Conservation (phyloP, 805 yeast genomes). For the Cyberlindnera sargentensis region DNA sequence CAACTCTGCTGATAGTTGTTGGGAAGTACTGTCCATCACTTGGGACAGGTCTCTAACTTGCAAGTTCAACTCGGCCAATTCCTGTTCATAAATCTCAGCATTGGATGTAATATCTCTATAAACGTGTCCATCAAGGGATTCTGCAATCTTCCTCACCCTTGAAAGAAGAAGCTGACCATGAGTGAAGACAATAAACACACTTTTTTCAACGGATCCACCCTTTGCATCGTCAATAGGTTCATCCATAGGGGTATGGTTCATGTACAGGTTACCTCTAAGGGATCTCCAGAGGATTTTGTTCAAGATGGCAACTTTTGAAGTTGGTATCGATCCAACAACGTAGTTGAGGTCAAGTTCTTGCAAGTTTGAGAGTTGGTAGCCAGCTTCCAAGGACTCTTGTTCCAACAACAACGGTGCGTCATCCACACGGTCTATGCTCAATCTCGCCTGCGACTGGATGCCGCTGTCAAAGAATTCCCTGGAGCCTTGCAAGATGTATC, state of each 20-base stretch:
- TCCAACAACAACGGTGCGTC: constrained; percentile 32
- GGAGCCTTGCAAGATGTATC: constrained; percentile 50
- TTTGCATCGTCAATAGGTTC: constrained; percentile 60
- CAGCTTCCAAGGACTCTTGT: constrained; percentile 31
- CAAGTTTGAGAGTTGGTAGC: constrained; percentile 21
- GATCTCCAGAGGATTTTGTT: constrained; percentile 89
- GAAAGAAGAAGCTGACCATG: constrained; percentile 75
- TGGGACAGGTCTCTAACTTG: constrained; percentile 42
- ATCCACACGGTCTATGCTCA: constrained; percentile 30
- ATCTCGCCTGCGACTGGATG: constrained; percentile 25
- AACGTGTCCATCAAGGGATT: constrained; percentile 80
- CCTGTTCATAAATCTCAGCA: constrained; percentile 29
- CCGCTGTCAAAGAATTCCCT: constrained; percentile 40
- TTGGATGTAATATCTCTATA: constrained; percentile 44
- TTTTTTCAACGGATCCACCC: constrained; percentile 56
- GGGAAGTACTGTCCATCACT: constrained; percentile 56
- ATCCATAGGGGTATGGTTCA: constrained; percentile 65
- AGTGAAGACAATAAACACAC: constrained; percentile 81
- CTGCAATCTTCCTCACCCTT: constrained; percentile 77
- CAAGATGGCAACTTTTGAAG: constrained; percentile 60
- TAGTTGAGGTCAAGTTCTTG: constrained; percentile 21
- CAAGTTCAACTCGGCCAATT: constrained; percentile 15
- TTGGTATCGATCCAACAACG: constrained; percentile 70
- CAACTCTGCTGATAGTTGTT: constrained; percentile 70
- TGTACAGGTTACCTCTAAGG: constrained; percentile 83